Evolutionary conservation across 208 protist species (phyloP).

Genomic region (Trypanosoma theileri): DNA sequence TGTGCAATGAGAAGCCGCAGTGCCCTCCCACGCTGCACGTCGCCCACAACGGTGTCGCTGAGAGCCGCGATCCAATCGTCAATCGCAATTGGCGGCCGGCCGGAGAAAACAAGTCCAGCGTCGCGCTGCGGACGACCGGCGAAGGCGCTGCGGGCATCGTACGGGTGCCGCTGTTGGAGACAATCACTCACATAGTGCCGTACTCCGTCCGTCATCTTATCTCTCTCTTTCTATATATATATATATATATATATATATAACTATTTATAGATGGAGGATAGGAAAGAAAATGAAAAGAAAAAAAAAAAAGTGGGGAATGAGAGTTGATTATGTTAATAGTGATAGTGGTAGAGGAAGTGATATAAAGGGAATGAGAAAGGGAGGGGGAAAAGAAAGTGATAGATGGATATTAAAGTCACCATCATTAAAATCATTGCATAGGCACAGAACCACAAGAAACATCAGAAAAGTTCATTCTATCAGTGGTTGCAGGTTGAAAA

Average conservation of each 20-base stretch:
- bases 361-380: constrained; percentile 9
- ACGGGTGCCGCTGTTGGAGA: constrained; percentile 82
- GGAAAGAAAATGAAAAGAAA: constrained; percentile 19
- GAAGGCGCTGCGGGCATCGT: constrained; percentile 75
- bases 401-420: no score
- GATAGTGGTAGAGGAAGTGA: neutral
- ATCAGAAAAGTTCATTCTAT: no score
- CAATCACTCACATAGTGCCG: constrained; percentile 87
- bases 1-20: constrained; percentile 69
- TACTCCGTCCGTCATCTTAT: constrained; percentile 63
- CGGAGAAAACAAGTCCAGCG: constrained; percentile 63
- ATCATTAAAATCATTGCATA: no score
- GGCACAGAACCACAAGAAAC: no score
- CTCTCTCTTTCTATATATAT: constrained; percentile 28
- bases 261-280: neutral
- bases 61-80: constrained; percentile 55
- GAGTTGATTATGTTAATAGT: neutral
- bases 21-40: constrained; percentile 52
- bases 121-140: constrained; percentile 52
- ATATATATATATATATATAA: neutral
- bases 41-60: constrained; percentile 43
- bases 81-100: constrained; percentile 33
- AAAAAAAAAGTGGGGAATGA: neutral
- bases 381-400: neutral
- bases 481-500: no score